A percentile compares a stretch with the other conserved stretches of the same genome.
phyloP scores from a whole-genome alignment of 2,329 filamentous ascomycete species.

The Rutstroemia sp. region DNA sequence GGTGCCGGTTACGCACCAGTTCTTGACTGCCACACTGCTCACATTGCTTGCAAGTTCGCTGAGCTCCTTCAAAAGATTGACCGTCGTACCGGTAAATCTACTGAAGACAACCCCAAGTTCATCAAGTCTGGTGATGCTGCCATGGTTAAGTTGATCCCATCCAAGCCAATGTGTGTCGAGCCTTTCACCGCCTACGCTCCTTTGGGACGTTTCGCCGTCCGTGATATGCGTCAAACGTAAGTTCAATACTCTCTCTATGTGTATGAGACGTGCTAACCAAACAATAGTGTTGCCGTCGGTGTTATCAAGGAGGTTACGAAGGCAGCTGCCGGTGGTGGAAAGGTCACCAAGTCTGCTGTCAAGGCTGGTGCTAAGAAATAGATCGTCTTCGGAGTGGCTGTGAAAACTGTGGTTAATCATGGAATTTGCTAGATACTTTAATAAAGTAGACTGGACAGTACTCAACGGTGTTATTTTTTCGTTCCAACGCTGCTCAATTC shows the following conservation, averaged over 20 bases:
- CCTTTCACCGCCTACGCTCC: slow-evolving; percentile 99
- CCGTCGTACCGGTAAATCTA: slow-evolving; percentile 98
- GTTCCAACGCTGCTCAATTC: too few species aligned
- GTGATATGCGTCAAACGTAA: slow-evolving; percentile 7
- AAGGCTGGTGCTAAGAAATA: slow-evolving; percentile 35
- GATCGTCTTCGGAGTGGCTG: not conserved
- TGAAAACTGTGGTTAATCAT: too few species aligned
- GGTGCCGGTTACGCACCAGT: slow-evolving; percentile 98
- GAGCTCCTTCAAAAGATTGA: slow-evolving; percentile 99
- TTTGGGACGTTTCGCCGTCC: slow-evolving; percentile 97
- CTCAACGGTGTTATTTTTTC: too few species aligned
- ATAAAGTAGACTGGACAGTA: too few species aligned
- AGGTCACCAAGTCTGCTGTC: slow-evolving; percentile 31
- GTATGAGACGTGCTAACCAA: not conserved
- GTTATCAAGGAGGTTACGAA: not conserved
- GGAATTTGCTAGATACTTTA: too few species aligned
- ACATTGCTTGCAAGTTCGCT: slow-evolving; percentile 99
- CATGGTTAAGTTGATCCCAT: slow-evolving; percentile 99
- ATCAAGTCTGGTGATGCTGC: slow-evolving; percentile 99
- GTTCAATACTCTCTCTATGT: not conserved
- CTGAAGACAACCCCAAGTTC: slow-evolving; percentile 92
- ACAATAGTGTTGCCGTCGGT: not conserved
- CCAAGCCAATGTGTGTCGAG: slow-evolving; percentile 99
- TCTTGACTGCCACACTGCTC: slow-evolving; percentile 99
- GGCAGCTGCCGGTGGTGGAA: not conserved